A percentile compares a stretch with the other conserved stretches of the same genome.
Conservation (phyloP, 1,284 basidiomycete species). For the Mixia osmundae region DNA sequence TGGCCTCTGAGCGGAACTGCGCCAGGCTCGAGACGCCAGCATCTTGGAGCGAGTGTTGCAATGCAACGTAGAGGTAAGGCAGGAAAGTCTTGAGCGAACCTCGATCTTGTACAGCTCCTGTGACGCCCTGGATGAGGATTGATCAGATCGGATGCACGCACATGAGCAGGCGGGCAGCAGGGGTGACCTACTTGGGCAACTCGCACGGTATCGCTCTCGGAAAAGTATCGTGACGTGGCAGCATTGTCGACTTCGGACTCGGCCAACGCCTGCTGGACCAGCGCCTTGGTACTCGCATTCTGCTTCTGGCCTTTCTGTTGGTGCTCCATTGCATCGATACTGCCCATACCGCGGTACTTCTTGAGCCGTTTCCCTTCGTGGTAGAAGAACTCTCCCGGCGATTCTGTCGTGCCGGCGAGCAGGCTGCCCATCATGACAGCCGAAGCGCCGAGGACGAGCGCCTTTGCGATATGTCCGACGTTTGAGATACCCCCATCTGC, state of each 20-base stretch:
- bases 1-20: slow-evolving; percentile 40
- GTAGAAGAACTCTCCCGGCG: slow-evolving; percentile 84
- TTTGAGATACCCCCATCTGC: slow-evolving; percentile 95
- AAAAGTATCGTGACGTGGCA: slow-evolving; percentile 91
- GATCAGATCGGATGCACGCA: not conserved
- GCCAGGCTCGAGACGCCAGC: slow-evolving; percentile 50
- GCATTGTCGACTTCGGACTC: slow-evolving; percentile 54
- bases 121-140: slow-evolving; percentile 38
- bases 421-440: slow-evolving; percentile 99
- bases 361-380: slow-evolving; percentile 97
- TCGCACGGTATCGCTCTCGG: slow-evolving; percentile 79
- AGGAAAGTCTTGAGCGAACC: slow-evolving; percentile 51
- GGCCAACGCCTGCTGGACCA: slow-evolving; percentile 9
- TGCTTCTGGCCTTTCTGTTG: slow-evolving; percentile 28
- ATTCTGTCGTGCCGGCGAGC: slow-evolving; percentile 86
- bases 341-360: slow-evolving; percentile 96
- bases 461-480: slow-evolving; percentile 95
- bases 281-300: slow-evolving; percentile 1
- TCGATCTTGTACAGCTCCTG: slow-evolving; percentile 92
- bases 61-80: slow-evolving; percentile 72
- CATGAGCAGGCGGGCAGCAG: not conserved
- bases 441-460: slow-evolving; percentile 70
- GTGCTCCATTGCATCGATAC: slow-evolving; percentile 86
- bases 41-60: slow-evolving; percentile 63
- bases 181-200: slow-evolving; percentile 42